Conservation (phyloP, 371 early-diverging fungal species). For the Batrachochytrium dendrobatidis region DNA sequence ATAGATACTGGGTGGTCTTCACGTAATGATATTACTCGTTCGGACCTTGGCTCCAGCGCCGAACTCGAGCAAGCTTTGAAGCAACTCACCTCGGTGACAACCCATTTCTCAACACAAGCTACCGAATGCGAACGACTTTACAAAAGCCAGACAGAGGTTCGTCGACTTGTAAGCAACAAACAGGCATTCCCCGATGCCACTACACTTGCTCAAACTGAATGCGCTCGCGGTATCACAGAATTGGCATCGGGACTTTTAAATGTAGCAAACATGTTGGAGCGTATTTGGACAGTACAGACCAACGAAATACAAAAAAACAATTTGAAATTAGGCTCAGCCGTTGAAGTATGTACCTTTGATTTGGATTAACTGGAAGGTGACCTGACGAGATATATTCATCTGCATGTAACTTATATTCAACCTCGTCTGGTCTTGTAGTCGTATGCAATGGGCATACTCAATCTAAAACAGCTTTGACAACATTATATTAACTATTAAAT, state of each 20-base stretch:
- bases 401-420: neutral
- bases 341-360: neutral
- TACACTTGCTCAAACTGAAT: neutral
- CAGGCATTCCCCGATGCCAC: neutral
- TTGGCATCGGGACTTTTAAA: neutral
- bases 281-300: neutral
- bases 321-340: neutral
- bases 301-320: neutral
- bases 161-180: neutral
- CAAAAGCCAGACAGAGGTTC: constrained; percentile 1
- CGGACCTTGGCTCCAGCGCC: neutral
- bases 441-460: too few relatives aligned
- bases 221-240: neutral
- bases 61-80: neutral
- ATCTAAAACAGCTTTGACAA: neutral
- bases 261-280: neutral
- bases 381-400: neutral
- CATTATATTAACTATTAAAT: too few relatives aligned
- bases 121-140: neutral
- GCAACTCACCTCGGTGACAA: neutral
- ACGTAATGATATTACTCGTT: too few relatives aligned
- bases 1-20: too few relatives aligned
- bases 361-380: neutral
- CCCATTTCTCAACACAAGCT: neutral
- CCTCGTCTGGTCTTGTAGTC: neutral